Evolutionary conservation across 2,329 filamentous ascomycete species (phyloP), one percentile per base, ranked within the genome.

Genomic region (Colletotrichum paranaense): DNA sequence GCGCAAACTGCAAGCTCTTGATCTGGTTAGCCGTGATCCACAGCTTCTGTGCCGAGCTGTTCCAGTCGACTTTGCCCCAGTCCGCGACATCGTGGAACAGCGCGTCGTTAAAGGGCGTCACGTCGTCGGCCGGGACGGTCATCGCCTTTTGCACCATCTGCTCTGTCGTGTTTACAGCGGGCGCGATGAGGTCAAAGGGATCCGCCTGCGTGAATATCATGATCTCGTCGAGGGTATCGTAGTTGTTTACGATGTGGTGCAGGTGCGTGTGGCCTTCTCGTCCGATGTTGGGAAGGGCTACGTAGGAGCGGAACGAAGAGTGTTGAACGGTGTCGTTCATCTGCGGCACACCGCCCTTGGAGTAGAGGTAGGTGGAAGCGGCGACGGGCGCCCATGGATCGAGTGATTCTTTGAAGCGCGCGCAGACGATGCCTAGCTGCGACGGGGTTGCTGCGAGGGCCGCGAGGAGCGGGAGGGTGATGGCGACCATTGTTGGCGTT

Each of bases 21-120:
- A 63, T 52, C 70, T 76, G 75, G n/a, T 56, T 66, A 30, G 67
- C 52, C 32, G 66, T 76, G 24, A 75, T 76, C 75, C 75, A 75
- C 5, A 75, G 35, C 30, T 56, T 22, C 70, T 76, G 60, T 38
- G 63, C 63, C 14, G 73, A 46, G 4, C 60, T 63, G 53, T 65
- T 72, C 69, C 73, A 76, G 60, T 76, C 58, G 28, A 72, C 68
- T 14, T 38, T 46, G 5, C 30, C 59, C 75, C 69, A 75, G 60
- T 76, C 75, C 19, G 62, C 75, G 3, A 71, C 56, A n/a, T 74
- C 70, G 2, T 71, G 75, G 2, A 63, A 68, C n/a, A 76, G 14
- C 0, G 26, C 55, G 19, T 42, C 30, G 52, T 75, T 75, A 30
- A 76, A 74, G n/a, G 75, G 75, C 67, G 75, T 74, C 19, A 75